Evolutionary conservation across 805 yeast genomes (phyloP), one percentile per base, ranked within the genome.

Genomic region (Kodamaea neixiangensis): DNA sequence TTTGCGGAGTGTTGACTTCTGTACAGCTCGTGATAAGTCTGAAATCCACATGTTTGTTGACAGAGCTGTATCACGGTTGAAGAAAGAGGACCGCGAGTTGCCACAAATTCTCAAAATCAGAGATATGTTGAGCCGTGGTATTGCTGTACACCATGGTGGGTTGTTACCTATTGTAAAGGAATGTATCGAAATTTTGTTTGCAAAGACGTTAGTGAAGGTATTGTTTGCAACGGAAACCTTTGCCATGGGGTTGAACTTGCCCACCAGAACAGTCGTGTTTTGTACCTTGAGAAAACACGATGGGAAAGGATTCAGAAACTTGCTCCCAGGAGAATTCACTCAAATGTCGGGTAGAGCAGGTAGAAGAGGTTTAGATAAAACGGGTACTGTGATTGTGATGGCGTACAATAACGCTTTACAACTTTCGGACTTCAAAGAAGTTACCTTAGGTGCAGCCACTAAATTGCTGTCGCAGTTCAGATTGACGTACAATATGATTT

Each of bases 291-390:
- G 93, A 57, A 94, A 94, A 63, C 97, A 93, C 66, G 99, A 94
- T 64, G 98, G 98, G 43, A 79, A 84, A 25, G 80, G 81, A 0
- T 83, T 89, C 68, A 79, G 99, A 68, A 81, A 86, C 62, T 75
- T 94, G 53, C 77, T 86, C 7, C 97, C 99, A 0, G 99, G 99
- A 49, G 99, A 94, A 66, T 94, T 93, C 65, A 94, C 98, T 0
- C 99, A 93, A 70, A 94, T 94, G 99, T 92, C 97, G 0, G 99
- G 99, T 42, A 81, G 99, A 68, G 99, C 99, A 0, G 99, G 99
- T 53, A 84, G 99, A 72, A 84, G 99, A 75, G 99, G 99, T 33
- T 72, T 94, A 56, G 99, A 94, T 73, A 73, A 83, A 17, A 89
- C 88, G 0, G 99, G 99, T 63, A 93, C 97, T 0, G 99, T 94